Evolutionary conservation across 768 basidiomycete species (phyloP), one percentile per base, ranked within the genome.

Genomic region (Tulasnella calospora): DNA sequence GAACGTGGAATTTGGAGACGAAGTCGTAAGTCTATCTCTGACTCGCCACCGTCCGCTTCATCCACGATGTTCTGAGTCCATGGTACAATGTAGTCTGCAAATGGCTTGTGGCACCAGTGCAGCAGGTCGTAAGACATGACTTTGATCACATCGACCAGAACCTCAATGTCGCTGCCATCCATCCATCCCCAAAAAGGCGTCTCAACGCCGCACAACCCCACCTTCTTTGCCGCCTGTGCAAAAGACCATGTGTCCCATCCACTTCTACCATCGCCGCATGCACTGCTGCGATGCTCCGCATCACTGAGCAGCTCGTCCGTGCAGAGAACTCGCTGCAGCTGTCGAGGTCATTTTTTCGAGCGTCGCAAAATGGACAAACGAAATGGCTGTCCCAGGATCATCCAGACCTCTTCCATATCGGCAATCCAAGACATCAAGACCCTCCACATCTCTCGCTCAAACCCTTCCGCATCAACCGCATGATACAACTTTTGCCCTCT

Each of bases 171-270:
- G 9, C 33, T 38, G 15, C 71, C 61, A n/a, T 71, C 40, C 23
- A 35, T 69, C 33, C 55, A 70, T 38, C 44, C 30, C n/a, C 78
- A 73, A 61, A 44, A 75, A 19, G 72, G 33, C 21, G 30, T 15
- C 7, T 35, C 33, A 30, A 33, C 74, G 38, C 27, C 35, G 19
- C 38, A 19, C 30, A 73, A 27, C 0, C 51, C 38, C 10, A 40
- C 21, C 38, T 67, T 67, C 40, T 77, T 77, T 15, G n/a, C 76
- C 2, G 38, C 69, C 9, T 67, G 9, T 35, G 33, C 36, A 44
- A 76, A 76, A 6, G 44, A 3, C 88, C 78, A 89, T 87, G 0
- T 88, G 88, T 78, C 87, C 57, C 57, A 13, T 61, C 57, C 57
- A n/a, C 57, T 61, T n/a, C 27, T 3, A 61, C 27, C 46, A 61